A percentile compares a stretch with the other conserved stretches of the same genome.
phyloP scores from a whole-genome alignment of 2,329 filamentous ascomycete species.

The Epichloe aotearoae region DNA sequence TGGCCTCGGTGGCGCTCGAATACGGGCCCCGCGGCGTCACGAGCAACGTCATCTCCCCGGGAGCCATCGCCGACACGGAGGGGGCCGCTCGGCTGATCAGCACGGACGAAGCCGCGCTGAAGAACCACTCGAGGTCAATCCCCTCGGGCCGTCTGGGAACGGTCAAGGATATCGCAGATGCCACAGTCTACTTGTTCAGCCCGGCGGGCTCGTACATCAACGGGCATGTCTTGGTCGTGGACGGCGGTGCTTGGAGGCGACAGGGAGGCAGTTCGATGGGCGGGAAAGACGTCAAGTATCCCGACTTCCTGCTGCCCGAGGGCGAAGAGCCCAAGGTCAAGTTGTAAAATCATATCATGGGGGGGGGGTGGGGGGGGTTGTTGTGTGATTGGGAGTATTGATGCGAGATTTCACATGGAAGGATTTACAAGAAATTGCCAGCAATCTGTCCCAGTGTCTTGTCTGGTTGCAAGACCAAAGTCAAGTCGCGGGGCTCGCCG shows the following conservation, averaged over 20 bases:
- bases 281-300: conserved; percentile 36
- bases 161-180: conserved; percentile 81
- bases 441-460: no score
- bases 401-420: no score
- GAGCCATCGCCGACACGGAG: conserved; percentile 76
- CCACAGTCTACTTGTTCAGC: conserved; percentile 79
- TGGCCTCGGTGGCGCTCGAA: conserved; percentile 68
- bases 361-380: not conserved
- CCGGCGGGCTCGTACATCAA: conserved; percentile 79
- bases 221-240: conserved; percentile 66
- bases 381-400: no score
- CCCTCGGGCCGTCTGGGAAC: conserved; percentile 67
- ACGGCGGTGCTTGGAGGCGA: conserved; percentile 45
- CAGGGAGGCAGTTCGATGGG: conserved; percentile 34
- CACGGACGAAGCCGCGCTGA: conserved; percentile 18
- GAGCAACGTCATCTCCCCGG: conserved; percentile 84
- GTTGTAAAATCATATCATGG: conserved; percentile 17
- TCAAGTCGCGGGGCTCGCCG: not conserved
- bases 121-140: conserved; percentile 32
- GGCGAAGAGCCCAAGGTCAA: conserved; percentile 26
- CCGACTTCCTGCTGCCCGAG: conserved; percentile 29
- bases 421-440: no score
- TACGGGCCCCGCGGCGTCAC: conserved; percentile 80
- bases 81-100: conserved; percentile 53
- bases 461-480: no score